Evolutionary conservation across 139 green algal genomes (phyloP).

Genomic region (Spirogloea muscicola): DNA sequence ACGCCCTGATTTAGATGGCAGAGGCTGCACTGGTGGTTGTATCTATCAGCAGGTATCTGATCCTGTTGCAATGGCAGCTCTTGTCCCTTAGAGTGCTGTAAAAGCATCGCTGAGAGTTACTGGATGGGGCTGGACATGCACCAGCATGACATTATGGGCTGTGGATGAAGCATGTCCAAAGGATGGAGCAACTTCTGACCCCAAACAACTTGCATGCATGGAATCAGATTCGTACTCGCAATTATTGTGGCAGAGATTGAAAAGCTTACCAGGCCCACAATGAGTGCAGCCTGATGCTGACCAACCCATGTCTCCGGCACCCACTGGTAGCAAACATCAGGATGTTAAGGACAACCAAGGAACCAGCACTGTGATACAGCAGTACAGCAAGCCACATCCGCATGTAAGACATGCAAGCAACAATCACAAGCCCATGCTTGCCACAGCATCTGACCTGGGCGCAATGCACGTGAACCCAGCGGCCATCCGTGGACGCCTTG

Average conservation of each 20-base stretch:
- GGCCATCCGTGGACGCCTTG: slow-evolving; percentile 19
- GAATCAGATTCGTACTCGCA: neutral
- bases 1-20: neutral
- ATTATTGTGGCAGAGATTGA: neutral
- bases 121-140: too few species aligned
- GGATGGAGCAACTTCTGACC: neutral
- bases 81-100: too few species aligned
- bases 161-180: too few species aligned
- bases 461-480: slow-evolving; percentile 50
- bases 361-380: neutral
- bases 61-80: too few species aligned
- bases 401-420: neutral
- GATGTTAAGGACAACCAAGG: neutral
- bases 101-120: too few species aligned
- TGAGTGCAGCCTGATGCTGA: slow-evolving; percentile 1
- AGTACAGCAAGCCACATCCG: neutral
- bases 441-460: slow-evolving; percentile 10
- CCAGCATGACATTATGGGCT: neutral
- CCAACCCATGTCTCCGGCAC: slow-evolving; percentile 37
- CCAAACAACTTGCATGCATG: neutral
- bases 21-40: slow-evolving; percentile 1
- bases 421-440: neutral
- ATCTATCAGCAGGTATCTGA: slow-evolving; percentile 17
- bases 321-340: slow-evolving; percentile 18
- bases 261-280: slow-evolving; percentile 30